phyloP scores from a whole-genome alignment of 345 rosid species.

The Hypericum perforatum region DNA sequence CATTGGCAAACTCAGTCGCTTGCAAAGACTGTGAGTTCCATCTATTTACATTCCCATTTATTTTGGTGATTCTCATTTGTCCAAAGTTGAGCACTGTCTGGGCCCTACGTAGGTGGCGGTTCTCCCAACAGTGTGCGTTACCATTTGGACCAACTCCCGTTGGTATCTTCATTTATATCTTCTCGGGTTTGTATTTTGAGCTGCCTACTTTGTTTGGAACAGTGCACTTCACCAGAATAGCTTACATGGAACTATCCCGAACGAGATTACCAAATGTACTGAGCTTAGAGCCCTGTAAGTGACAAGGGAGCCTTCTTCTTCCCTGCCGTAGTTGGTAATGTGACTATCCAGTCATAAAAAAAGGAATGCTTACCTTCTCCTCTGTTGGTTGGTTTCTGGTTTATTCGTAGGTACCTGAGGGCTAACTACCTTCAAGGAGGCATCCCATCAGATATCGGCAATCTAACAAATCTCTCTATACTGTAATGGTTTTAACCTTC shows the following conservation, averaged over 20 bases:
- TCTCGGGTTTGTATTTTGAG: background rate
- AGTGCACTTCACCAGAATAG: conserved; percentile 94
- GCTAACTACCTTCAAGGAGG: conserved; percentile 90
- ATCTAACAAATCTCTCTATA: conserved; percentile 63
- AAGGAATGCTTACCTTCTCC: background rate
- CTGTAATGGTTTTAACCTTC: conserved; percentile 35
- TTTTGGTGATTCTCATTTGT: background rate
- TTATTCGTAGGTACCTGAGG: conserved; percentile 56
- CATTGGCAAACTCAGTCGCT: conserved; percentile 65
- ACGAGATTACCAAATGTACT: conserved; percentile 64
- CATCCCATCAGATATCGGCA: conserved; percentile 72
- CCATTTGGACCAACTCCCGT: no score
- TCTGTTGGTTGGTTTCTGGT: background rate
- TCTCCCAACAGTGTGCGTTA: no score
- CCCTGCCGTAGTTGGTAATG: background rate
- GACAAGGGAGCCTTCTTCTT: background rate
- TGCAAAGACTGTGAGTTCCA: conserved; percentile 85
- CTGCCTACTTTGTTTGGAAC: conserved; percentile 5
- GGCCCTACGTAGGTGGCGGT: conserved; percentile 2
- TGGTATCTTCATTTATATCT: no score
- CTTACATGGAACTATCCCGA: conserved; percentile 75
- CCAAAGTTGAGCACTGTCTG: background rate
- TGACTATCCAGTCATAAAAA: background rate
- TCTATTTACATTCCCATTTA: background rate
- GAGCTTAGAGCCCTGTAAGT: conserved; percentile 90